Base-by-base conservation (phyloP, 208 protist genomes). In the Leishmania arabica region DNA sequence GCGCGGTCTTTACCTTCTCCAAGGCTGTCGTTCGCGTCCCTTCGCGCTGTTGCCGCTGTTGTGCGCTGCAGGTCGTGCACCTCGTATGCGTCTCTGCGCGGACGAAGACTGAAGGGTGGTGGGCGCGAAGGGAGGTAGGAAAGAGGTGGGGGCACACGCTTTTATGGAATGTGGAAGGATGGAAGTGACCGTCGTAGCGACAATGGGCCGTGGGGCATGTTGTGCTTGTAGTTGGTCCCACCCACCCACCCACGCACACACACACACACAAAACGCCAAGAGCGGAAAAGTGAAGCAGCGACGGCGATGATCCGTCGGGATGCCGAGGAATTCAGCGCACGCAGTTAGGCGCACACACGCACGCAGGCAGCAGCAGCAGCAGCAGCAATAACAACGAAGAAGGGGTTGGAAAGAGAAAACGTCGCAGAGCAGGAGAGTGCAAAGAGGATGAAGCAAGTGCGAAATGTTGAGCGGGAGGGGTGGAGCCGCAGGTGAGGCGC, bases 21-120 rank as follows among this genome's bases (percentile, higher is more conserved):
- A 62, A 34, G 21, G 42, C 19, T 15, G 13, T 24, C 71, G 47
- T 19, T 58, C n/a, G 21, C 42, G 7, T 34, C 34, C 19, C 27
- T 60, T 56, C 40, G 71, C 45, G 51, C 31, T 2, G n/a, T 11
- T 40, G 71, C 17, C 21, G 4, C 45, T 56, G n/a, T 6, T 11
- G 58, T 64, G 58, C 24, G 9, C 27, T 64, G 21, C 58, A 21
- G 27, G 8, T 27, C 27, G 27, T 31, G 58, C 21, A 24, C 24
- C 58, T 66, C 13, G 71, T 74, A 11, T 75, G 51, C 34, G 71
- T 58, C n/a, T 75, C 49, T 62, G 24, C 51, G n/a, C 49, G n/a
- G 51, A 27, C 17, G 49, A 74, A 31, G n/a, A 7, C 4, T 3
- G 51, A 75, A 58, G 49, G n/a, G 45, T 1, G 2, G 27, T 71